Evolutionary conservation across 495 filamentous ascomycete genomes (phyloP), one percentile per base, ranked within the genome.

Genomic region (Lasiosphaeria ovina): DNA sequence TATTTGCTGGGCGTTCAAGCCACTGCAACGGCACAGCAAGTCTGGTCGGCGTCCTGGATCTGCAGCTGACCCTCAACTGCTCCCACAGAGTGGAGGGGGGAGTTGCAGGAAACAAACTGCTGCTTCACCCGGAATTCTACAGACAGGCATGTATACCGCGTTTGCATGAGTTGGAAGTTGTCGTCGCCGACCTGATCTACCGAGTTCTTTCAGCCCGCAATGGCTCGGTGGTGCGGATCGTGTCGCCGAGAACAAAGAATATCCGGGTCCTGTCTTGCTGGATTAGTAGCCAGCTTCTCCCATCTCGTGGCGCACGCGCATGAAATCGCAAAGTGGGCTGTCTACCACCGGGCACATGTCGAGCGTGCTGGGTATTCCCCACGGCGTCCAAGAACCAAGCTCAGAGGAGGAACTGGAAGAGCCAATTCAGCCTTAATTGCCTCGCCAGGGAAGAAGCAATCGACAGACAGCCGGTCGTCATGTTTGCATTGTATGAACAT

Each of bases 261-360:
- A 24, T 24, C 24, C 44, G 12, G 34, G 45, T 47, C 14, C 48
- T 16, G 55, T 51, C 32, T 36, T 31, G 42, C 32, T 34, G 16
- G 35, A 24, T 7, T n/a, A 47, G 12, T 4, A 14, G 12, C 44
- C 12, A 32, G 6, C 32, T 5, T n/a, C 49, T 42, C n/a, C 51
- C 31, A 35, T 3, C 35, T 11, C 14, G 12, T 56, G 38, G 9
- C 33, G 16, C 44, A n/a, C 38, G 8, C 36, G 64, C 64, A 66
- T 66, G 58, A 63, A 63, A 3, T 14, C 11, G 54, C 57, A 66
- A 53, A 61, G 64, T 66, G 51, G 44, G 44, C 44, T 12, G 51
- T 16, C 44, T 14, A 14, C 52, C 52, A 55, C 34, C 49, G 32
- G 12, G 12, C 44, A 47, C 12, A 4, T 47, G 6, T 47, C 16